A percentile compares a stretch with the other conserved stretches of the same genome.
phyloP scores from a whole-genome alignment of 306 rosid species.

The Trifolium repens region DNA sequence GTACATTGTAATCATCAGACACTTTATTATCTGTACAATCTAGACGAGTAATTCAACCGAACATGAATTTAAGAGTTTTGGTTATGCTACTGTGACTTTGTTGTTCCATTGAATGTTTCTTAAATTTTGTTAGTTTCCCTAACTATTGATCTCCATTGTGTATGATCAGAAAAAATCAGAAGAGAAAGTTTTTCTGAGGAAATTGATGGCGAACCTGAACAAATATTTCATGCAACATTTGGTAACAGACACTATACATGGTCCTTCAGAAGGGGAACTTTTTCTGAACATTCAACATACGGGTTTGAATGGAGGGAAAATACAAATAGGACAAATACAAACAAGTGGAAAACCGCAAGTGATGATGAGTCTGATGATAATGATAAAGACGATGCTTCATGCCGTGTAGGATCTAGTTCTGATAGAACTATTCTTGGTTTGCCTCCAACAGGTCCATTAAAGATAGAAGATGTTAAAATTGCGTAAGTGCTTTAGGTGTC shows the following conservation, averaged over 20 bases:
- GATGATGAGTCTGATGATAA: conserved; percentile 63
- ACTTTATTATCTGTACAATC: conserved; percentile 26
- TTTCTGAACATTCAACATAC: conserved; percentile 46
- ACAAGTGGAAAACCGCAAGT: conserved; percentile 59
- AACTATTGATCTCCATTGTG: conserved; percentile 28
- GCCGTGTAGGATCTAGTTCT: conserved; percentile 55
- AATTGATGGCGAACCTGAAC: conserved; percentile 53
- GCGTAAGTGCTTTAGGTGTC: conserved; percentile 66
- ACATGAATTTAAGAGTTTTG: conserved; percentile 1
- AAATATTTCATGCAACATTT: conserved; percentile 55
- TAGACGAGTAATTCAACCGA: conserved; percentile 15
- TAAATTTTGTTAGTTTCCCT: conserved; percentile 28
- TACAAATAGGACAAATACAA: conserved; percentile 54
- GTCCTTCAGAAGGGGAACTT: conserved; percentile 21
- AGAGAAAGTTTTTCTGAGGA: conserved; percentile 56
- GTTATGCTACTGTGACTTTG: neutral
- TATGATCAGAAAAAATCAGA: conserved; percentile 48
- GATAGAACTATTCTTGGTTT: conserved; percentile 81
- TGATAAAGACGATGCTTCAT: conserved; percentile 43
- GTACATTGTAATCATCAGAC: neutral
- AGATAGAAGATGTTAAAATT: conserved; percentile 80
- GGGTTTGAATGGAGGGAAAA: conserved; percentile 74
- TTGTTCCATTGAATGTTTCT: conserved; percentile 15
- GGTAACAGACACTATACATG: neutral
- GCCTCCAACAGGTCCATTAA: conserved; percentile 79